phyloP scores from a whole-genome alignment of 148 eudicot species.

The Fagopyrum tataricum region DNA sequence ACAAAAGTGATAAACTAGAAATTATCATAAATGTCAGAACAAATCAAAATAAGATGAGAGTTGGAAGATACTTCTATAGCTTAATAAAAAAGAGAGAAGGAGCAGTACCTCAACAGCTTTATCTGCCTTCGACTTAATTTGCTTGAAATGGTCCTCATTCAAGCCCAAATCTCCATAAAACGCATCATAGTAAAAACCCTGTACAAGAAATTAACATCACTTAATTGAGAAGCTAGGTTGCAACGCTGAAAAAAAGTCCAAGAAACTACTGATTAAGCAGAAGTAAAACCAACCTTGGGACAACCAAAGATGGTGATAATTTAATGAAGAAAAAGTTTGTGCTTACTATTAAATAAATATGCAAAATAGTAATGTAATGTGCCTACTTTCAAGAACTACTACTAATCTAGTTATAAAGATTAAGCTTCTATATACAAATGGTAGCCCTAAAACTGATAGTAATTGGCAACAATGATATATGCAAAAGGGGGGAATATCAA shows the following conservation, averaged over 20 bases:
- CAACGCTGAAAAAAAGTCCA: not conserved
- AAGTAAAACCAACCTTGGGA: not conserved
- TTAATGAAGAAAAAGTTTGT: not conserved
- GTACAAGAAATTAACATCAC: conserved; percentile 8
- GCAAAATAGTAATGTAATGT: not conserved
- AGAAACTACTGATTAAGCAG: not conserved
- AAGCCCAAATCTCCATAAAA: conserved; percentile 86
- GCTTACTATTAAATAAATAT: not conserved
- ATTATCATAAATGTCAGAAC: conserved; percentile 1
- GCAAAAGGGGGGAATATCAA: not conserved
- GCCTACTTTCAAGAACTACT: not conserved
- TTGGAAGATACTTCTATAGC: not conserved
- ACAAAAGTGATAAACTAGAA: not conserved
- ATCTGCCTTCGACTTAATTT: conserved; percentile 56
- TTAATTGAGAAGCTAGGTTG: not conserved
- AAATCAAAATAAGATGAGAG: conserved; percentile 4
- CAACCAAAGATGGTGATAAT: not conserved
- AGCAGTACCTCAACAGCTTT: conserved; percentile 72
- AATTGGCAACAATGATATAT: not conserved
- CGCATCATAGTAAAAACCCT: conserved; percentile 98
- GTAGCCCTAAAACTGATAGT: not conserved
- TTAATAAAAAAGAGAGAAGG: not conserved
- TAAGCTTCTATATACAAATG: not conserved
- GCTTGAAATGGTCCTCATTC: conserved; percentile 86
- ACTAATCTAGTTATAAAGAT: not conserved